phyloP scores from a whole-genome alignment of 1,284 basidiomycete species.

The Cryptococcus wingfieldii region DNA sequence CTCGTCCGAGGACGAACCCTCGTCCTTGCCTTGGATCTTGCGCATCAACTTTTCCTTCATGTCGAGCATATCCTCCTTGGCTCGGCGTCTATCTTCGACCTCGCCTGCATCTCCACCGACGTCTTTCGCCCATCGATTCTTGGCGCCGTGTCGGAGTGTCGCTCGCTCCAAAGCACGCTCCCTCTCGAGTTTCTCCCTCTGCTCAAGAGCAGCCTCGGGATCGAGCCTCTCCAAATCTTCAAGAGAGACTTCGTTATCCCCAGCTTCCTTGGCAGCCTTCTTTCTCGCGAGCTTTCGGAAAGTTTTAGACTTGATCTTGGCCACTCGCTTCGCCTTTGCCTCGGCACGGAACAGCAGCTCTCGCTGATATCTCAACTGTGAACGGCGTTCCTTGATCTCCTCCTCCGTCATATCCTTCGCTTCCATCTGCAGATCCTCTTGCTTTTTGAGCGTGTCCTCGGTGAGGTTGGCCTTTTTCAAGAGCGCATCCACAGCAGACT shows the following conservation, averaged over 20 bases:
- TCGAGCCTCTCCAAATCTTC: constrained; percentile 53
- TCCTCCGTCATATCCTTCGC: constrained; percentile 65
- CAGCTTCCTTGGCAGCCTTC: constrained; percentile 55
- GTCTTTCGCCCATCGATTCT: constrained; percentile 56
- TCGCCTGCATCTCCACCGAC: constrained; percentile 31
- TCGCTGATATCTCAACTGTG: constrained; percentile 78
- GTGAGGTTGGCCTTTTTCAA: constrained; percentile 72
- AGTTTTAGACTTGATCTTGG: constrained; percentile 94
- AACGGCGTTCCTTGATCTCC: constrained; percentile 74
- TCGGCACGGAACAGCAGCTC: constrained; percentile 94
- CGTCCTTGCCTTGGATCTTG: constrained; percentile 56
- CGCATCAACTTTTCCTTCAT: constrained; percentile 73
- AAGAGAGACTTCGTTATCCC: constrained; percentile 28
- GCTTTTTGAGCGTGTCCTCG: constrained; percentile 69
- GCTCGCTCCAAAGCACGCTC: constrained; percentile 79
- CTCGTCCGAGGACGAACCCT: constrained; percentile 51
- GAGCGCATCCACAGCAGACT: constrained; percentile 70
- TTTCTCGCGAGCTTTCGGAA: constrained; percentile 82
- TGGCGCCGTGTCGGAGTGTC: constrained; percentile 67
- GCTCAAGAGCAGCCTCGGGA: constrained; percentile 58
- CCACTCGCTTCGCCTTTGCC: constrained; percentile 79
- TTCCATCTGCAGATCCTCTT: constrained; percentile 76
- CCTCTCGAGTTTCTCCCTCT: constrained; percentile 65
- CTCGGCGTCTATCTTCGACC: constrained; percentile 31
- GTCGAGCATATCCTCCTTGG: constrained; percentile 56